Evolutionary conservation across 345 rosid species (phyloP), one percentile per base, ranked within the genome.

Genomic region (Gossypium australe): DNA sequence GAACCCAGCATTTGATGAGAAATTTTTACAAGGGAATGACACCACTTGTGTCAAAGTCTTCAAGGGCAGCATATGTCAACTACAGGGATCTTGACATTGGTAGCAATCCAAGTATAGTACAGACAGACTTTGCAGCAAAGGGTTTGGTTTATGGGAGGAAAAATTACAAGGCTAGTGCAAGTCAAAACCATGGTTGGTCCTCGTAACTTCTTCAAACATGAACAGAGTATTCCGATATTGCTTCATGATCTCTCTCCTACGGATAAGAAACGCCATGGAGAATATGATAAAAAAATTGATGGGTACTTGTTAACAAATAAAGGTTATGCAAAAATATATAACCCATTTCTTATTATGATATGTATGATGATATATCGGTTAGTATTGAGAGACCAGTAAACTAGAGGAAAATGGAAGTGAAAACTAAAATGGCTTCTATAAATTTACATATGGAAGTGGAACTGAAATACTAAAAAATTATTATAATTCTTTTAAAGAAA

Each of bases 61-160:
- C 93, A 2, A 86, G 97, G 57, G 82, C 72, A 11, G 87, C 94
- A 12, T 90, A 79, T 48, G 51, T 89, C 9, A 87, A 82, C 70
- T 90, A 90, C 52, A 89, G 92, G 44, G 96, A 92, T 79, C 82
- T 90, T 63, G 94, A 90, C 58, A 69, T 92, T 2, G 96, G 97
- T 12, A 77, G 47, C 2, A 78, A 72, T 1, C 52, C 13, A 2
- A 48, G 13, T 87, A 25, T 0, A 55, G 73, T 47, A 48, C 77
- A 81, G 25, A 71, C 77, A 24, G 80, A 83, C n/a, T 62, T 62
- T 62, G 67, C 6, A 7, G 86, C 80, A 17, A 76, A 48, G 89
- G 41, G 41, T 67, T 10, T 82, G 76, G 68, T 82, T 76, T 72
- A 82, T 85, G 72, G 55, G 71, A 45, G 41, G 41, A 34, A 5